phyloP scores from a whole-genome alignment of 1,284 basidiomycete genomes.

The Ceratobasidium papillatum region DNA sequence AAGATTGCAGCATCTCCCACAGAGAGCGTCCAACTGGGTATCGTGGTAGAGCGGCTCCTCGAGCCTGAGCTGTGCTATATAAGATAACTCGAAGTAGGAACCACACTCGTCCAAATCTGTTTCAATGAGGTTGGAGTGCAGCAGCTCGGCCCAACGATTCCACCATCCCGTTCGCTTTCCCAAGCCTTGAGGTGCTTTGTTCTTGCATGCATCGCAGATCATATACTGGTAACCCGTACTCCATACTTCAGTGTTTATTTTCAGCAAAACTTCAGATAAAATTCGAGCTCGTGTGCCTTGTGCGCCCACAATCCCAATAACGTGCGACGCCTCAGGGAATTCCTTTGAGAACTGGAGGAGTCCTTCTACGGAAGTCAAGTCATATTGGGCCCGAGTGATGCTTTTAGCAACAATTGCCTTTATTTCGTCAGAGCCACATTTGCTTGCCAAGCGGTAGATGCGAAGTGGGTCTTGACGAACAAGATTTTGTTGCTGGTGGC shows the following conservation, averaged over 20 bases:
- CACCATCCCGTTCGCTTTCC: too few relatives aligned
- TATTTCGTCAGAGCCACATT: not conserved
- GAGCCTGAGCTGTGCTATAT: too few relatives aligned
- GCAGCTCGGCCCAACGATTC: too few relatives aligned
- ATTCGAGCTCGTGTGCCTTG: not conserved
- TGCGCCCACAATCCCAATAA: conserved; percentile 6
- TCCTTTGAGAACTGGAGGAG: not conserved
- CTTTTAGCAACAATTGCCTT: not conserved
- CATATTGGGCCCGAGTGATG: not conserved
- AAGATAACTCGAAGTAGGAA: too few relatives aligned
- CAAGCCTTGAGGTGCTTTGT: not conserved
- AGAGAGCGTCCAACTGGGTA: too few relatives aligned
- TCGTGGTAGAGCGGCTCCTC: too few relatives aligned
- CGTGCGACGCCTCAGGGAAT: not conserved
- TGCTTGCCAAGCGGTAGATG: not conserved
- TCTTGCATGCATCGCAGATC: not conserved
- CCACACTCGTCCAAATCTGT: too few relatives aligned
- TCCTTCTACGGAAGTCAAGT: not conserved
- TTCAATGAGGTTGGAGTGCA: too few relatives aligned
- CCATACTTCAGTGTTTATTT: too few relatives aligned
- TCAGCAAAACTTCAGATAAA: not conserved
- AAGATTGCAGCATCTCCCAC: too few relatives aligned
- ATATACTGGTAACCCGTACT: too few relatives aligned
- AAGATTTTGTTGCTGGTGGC: not conserved
- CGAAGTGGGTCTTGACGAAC: not conserved